These are phyloP conservation scores for Trichoderma sp. DNA, from an alignment of 2,329 filamentous ascomycete genomes.

Conservation along the genomic window DNA sequence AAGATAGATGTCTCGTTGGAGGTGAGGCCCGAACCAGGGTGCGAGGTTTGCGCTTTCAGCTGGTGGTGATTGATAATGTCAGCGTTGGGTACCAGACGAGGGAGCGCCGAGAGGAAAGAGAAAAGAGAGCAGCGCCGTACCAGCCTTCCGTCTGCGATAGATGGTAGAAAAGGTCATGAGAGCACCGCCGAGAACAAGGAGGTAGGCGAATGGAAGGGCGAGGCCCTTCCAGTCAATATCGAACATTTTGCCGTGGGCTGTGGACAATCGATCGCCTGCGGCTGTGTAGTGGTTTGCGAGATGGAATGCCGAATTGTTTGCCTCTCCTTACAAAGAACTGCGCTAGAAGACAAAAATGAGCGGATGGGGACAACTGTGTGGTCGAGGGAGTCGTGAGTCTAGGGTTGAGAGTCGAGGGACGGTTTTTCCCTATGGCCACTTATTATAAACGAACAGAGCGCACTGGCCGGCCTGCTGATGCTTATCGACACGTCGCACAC, in stretches of 20 bases:
- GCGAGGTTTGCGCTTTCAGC: conserved; percentile 80
- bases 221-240: conserved; percentile 80
- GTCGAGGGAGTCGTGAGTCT: neutral
- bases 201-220: conserved; percentile 83
- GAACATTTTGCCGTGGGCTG: conserved; percentile 44
- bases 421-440: neutral
- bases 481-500: conserved; percentile 27
- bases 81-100: neutral
- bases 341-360: neutral
- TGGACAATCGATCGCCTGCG: neutral
- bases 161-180: conserved; percentile 90
- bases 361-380: neutral
- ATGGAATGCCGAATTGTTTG: neutral
- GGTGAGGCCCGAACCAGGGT: conserved; percentile 90
- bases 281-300: neutral
- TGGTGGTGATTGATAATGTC: conserved; percentile 37
- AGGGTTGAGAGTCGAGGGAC: conserved; percentile 1
- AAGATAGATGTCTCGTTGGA: conserved; percentile 92
- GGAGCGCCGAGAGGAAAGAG: neutral
- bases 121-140: conserved; percentile 44
- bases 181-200: conserved; percentile 82
- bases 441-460: conserved; percentile 18
- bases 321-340: neutral
- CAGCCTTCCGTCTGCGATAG: conserved; percentile 88
- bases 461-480: neutral